These are phyloP conservation scores for Penicillium nordicum DNA, from an alignment of 2,329 filamentous ascomycete species.

Conservation along the genomic window DNA sequence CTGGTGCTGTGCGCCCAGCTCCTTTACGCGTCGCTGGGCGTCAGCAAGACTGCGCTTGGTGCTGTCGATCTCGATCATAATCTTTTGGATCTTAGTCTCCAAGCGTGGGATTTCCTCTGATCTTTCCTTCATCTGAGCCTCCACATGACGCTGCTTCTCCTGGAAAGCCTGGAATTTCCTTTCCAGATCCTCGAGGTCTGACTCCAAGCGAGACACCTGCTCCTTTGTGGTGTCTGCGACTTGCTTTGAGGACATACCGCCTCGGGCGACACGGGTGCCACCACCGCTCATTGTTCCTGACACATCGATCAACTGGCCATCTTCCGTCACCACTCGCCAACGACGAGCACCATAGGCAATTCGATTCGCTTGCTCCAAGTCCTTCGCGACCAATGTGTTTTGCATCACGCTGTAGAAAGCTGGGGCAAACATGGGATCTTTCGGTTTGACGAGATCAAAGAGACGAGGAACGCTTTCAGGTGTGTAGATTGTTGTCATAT, in stretches of 20 bases:
- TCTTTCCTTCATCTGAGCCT: constrained; percentile 67
- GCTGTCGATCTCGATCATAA: constrained; percentile 82
- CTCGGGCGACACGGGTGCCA: constrained; percentile 83
- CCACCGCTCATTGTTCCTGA: constrained; percentile 99
- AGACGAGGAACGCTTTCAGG: constrained; percentile 88
- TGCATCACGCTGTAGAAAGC: constrained; percentile 96
- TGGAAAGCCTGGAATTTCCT: constrained; percentile 80
- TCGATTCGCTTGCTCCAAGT: constrained; percentile 92
- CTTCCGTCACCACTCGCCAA: constrained; percentile 94
- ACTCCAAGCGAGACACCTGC: constrained; percentile 81
- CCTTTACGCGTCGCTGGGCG: constrained; percentile 77
- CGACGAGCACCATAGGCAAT: constrained; percentile 91
- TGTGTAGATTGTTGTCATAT: constrained; percentile 76
- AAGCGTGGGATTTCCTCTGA: constrained; percentile 76
- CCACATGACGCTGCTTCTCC: constrained; percentile 75
- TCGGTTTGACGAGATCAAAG: constrained; percentile 87
- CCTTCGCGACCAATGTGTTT: constrained; percentile 88
- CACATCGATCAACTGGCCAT: constrained; percentile 93
- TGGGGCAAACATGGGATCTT: constrained; percentile 79
- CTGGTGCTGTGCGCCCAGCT: constrained; percentile 76
- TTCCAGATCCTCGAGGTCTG: constrained; percentile 81
- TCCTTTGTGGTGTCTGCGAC: constrained; percentile 84
- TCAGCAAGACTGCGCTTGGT: constrained; percentile 79
- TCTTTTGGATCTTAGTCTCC: constrained; percentile 88
- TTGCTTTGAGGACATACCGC: constrained; percentile 94